Conservation (phyloP, 2,329 filamentous ascomycete species). For the Pezicula carpinea region DNA sequence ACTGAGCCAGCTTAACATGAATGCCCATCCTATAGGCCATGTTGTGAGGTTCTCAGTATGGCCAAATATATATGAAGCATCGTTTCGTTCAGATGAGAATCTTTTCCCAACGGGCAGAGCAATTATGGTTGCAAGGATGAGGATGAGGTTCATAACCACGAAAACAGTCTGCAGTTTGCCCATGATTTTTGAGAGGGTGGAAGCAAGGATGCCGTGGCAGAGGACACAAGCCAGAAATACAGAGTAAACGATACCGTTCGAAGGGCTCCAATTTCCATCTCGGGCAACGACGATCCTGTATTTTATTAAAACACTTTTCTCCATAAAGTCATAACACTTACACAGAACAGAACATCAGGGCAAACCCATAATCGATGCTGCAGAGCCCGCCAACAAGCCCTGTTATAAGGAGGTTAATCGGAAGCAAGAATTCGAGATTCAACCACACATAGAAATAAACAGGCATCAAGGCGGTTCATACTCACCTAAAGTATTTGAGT, state of each 20-base stretch:
- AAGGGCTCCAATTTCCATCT: conserved; percentile 51
- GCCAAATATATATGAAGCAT: conserved; percentile 48
- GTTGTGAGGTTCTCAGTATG: conserved; percentile 52
- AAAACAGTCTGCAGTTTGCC: conserved; percentile 52
- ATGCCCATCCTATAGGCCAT: conserved; percentile 53
- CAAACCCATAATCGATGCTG: conserved; percentile 54
- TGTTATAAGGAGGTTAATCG: neutral
- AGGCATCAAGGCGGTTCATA: neutral
- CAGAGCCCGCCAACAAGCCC: conserved; percentile 50
- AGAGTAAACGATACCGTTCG: conserved; percentile 51
- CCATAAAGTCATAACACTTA: conserved; percentile 12
- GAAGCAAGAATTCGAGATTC: neutral
- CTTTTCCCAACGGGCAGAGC: conserved; percentile 48
- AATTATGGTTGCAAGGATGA: conserved; percentile 52
- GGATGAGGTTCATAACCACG: conserved; percentile 48
- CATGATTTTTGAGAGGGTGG: conserved; percentile 50
- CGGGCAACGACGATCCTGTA: conserved; percentile 45
- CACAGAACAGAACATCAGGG: conserved; percentile 54
- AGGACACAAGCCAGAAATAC: conserved; percentile 51
- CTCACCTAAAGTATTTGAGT: conserved; percentile 56
- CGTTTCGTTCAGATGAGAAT: conserved; percentile 30
- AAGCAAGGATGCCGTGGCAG: conserved; percentile 49
- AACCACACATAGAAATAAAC: neutral
- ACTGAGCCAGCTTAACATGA: conserved; percentile 55
- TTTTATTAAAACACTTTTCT: conserved; percentile 3